A percentile compares a stretch with the other conserved stretches of the same genome.
phyloP scores from a whole-genome alignment of 2,329 filamentous ascomycete genomes.

The Hypocreales sp. region DNA sequence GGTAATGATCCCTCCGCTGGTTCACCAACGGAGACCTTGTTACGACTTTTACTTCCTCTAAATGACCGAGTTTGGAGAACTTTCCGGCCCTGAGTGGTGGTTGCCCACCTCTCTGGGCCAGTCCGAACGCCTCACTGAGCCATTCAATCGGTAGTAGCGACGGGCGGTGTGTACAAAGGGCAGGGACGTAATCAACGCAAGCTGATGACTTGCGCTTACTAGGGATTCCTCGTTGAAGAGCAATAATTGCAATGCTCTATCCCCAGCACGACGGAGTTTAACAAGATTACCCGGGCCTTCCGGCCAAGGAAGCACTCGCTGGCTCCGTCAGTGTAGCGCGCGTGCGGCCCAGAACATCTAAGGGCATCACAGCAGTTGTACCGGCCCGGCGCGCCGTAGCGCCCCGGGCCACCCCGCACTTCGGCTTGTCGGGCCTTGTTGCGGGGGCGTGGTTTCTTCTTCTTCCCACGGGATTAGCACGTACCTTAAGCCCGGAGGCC shows the following conservation, averaged over 20 bases:
- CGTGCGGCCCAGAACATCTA: not conserved
- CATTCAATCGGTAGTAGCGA: conserved; percentile 6
- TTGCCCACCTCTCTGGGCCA: conserved; percentile 2
- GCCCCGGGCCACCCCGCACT: no score
- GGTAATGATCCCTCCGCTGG: conserved; percentile 1
- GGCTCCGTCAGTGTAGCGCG: not conserved
- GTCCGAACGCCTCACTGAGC: conserved; percentile 2
- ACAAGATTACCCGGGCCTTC: not conserved
- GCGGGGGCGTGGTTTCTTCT: no score
- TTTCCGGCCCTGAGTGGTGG: conserved; percentile 2
- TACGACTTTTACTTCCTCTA: conserved; percentile 5
- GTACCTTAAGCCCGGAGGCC: no score
- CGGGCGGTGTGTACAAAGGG: conserved; percentile 26
- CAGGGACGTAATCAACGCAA: conserved; percentile 28
- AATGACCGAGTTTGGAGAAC: conserved; percentile 4
- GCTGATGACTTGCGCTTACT: conserved; percentile 21
- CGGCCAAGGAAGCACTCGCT: not conserved
- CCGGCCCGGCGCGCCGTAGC: no score
- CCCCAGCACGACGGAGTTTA: conserved; percentile 1
- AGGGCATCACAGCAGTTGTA: not conserved
- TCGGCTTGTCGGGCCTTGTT: no score
- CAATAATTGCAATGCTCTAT: conserved; percentile 3
- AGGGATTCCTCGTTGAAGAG: conserved; percentile 3
- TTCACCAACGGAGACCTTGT: conserved; percentile 2
- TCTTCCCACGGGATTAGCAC: no score